A percentile compares a stretch with the other conserved stretches of the same genome.
phyloP scores from a whole-genome alignment of 2,329 filamentous ascomycete genomes.

The Stromatinia cepivora region DNA sequence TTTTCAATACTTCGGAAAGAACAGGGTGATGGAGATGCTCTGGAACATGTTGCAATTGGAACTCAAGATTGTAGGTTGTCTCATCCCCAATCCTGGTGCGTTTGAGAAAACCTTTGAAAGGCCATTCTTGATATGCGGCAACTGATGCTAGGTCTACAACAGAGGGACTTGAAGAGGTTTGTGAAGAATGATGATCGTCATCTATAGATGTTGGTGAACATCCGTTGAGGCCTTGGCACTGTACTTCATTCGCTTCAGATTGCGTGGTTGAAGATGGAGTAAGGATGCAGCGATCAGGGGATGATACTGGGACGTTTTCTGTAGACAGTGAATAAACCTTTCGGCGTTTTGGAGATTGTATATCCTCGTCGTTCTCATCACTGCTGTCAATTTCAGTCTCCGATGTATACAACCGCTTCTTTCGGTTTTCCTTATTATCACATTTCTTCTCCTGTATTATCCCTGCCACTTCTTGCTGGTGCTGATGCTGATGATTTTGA shows the following conservation, averaged over 20 bases:
- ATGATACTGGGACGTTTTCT: too few relatives aligned
- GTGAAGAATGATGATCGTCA: conserved; percentile 24
- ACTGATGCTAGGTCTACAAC: conserved; percentile 23
- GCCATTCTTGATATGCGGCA: conserved; percentile 31
- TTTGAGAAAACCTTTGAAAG: conserved; percentile 31
- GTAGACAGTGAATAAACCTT: too few relatives aligned
- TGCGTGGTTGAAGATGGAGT: conserved; percentile 10
- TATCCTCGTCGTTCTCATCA: too few relatives aligned
- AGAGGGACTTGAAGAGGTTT: conserved; percentile 25
- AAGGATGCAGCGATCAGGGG: too few relatives aligned
- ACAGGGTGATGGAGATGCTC: conserved; percentile 11
- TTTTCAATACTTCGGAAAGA: conserved; percentile 31
- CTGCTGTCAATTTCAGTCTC: too few relatives aligned
- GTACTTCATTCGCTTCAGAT: conserved; percentile 18
- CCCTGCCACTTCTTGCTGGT: too few relatives aligned
- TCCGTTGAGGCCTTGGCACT: conserved; percentile 17
- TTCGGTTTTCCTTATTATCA: too few relatives aligned
- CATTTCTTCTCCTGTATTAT: too few relatives aligned
- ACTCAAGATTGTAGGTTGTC: conserved; percentile 27
- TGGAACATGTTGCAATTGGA: conserved; percentile 17
- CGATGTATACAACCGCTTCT: too few relatives aligned
- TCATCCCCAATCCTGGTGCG: conserved; percentile 25
- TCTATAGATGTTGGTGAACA: conserved; percentile 16
- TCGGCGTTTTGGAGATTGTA: too few relatives aligned
- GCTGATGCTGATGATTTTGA: too few relatives aligned